Evolutionary conservation across 306 rosid species (phyloP), one percentile per base, ranked within the genome.

Genomic region (Vicia sativa): DNA sequence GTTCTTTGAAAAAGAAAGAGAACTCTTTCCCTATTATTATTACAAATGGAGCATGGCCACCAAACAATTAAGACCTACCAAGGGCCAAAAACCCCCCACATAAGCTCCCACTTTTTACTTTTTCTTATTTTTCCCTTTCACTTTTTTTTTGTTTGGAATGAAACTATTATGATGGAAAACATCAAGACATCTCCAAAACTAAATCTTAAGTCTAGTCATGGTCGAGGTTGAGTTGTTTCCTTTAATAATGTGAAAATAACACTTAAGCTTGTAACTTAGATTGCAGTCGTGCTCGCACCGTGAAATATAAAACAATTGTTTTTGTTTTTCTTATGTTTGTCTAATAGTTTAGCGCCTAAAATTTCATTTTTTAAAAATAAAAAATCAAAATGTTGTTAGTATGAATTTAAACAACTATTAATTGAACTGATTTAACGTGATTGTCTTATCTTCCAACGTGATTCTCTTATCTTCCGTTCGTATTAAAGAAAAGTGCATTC

Each of bases 21-120:
- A 34, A 67, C 78, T 37, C 67, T 62, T 64, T 39, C 58, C 41
- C 66, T 48, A 18, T 19, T 65, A 42, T 42, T 18, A 48, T 48
- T 48, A 35, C 67, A 45, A 56, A 66, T 66, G 38, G 75, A 77
- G 84, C 74, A 70, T 83, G 74, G 76, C 78, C 72, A 52, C 58
- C 74, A 77, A 49, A 37, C 53, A 54, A 67, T 62, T 19, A 65
- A 79, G 73, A 71, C 55, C 69, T 54, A 52, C 50, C 55, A 70
- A 70, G 72, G 38, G 49, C 49, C 54, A 74, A 53, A 53, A 18
- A 18, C 19, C 8, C 15, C 71, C 21, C 34, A 72, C 77, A 73
- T 63, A 55, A 44, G 34, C 73, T 56, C 10, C 35, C 26, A 44
- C 60, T 42, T 14, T 65, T 64, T 65, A 13, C 43, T 11, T 52